Evolutionary conservation across 2,329 filamentous ascomycete species (phyloP), one percentile per base, ranked within the genome.

Genomic region (Aspergillus flavus): DNA sequence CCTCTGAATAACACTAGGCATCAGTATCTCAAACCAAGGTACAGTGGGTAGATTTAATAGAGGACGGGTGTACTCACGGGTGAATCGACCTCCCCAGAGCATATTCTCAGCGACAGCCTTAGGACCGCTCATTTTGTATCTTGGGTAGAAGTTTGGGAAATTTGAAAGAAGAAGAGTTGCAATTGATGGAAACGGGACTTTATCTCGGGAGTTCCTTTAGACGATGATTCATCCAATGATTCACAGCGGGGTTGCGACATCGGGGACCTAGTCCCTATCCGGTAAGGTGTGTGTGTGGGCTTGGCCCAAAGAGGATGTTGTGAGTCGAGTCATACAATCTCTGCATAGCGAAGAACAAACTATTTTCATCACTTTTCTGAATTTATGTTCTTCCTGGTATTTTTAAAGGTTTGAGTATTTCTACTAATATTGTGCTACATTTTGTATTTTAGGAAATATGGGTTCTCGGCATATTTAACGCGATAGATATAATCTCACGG

Each of bases 81-180:
- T 88, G 74, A 89, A 88, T 66, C 86, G 81, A 68, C 86, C 85
- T 69, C 86, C 85, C 85, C 85, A 87, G 61, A 87, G 82, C 83
- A 86, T 87, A 70, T 80, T 81, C 70, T 81, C 78, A 39, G 77
- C 79, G 46, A 78, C 75, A 60, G 70, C 73, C 63, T 78, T 78
- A 57, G 70, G 57, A 63, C 69, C 74, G 68, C 73, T 77, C 76
- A 78, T 78, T 65, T 69, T 77, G 69, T 55, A 66, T 63, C 7
- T 32, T 52, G 16, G 16, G 9, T 52, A 12, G 28, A 32, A 32
- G 30, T 23, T 43, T 21, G n/a, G 41, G n/a, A 61, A 50, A 28
- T 11, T 21, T 52, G 32, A 39, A 26, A 46, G 59, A 61, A 30
- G 50, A 41, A 57, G 53, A 39, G 28, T 26, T 26, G 39, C 34